Conservation (phyloP, 208 protist genomes). For the Trypanosoma melophagium region DNA sequence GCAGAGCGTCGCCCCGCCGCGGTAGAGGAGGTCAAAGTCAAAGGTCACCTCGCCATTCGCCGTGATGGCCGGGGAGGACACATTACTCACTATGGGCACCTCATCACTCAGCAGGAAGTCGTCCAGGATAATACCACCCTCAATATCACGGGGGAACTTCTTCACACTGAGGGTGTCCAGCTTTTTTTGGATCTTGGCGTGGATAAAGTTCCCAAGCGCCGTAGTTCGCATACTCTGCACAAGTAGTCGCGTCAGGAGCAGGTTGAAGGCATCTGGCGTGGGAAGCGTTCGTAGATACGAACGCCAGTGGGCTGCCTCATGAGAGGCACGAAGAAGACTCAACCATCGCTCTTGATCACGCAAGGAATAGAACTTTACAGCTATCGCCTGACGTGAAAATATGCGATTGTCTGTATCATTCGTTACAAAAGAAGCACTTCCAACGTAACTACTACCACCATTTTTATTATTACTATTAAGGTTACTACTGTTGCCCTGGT, state of each 20-base stretch:
- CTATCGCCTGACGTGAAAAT: not conserved
- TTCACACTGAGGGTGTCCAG: constrained; percentile 51
- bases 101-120: constrained; percentile 69
- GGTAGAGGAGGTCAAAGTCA: constrained; percentile 82
- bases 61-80: constrained; percentile 54
- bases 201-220: constrained; percentile 48
- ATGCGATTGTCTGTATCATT: not conserved
- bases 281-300: constrained; percentile 56
- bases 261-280: constrained; percentile 71
- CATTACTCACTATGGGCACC: constrained; percentile 73
- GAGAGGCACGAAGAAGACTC: constrained; percentile 43
- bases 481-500: too few species aligned
- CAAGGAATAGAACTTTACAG: constrained; percentile 54
- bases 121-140: constrained; percentile 71
- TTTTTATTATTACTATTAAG: not conserved
- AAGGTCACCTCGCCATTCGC: constrained; percentile 80
- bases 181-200: constrained; percentile 56
- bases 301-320: constrained; percentile 65
- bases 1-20: constrained; percentile 61
- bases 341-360: constrained; percentile 74
- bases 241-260: constrained; percentile 69
- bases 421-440: not conserved
- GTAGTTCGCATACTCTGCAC: constrained; percentile 72
- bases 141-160: constrained; percentile 79
- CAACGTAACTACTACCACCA: not conserved